Evolutionary conservation across 805 yeast species (phyloP), one percentile per base, ranked within the genome.

Genomic region (Candida fluviatilis): DNA sequence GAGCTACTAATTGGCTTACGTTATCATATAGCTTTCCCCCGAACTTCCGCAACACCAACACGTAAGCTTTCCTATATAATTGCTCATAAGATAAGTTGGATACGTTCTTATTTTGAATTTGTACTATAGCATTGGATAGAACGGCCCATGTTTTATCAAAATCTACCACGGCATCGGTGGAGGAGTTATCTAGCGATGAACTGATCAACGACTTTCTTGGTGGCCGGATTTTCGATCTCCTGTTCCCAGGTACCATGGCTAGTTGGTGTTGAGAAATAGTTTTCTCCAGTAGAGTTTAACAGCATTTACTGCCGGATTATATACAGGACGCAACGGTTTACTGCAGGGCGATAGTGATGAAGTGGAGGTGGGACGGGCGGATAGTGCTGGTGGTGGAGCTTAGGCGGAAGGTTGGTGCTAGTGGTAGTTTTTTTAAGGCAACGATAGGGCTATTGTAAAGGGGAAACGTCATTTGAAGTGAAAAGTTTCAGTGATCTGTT

Each of bases 61-160:
- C 77, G 55, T 89, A 89, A 0, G 95, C 85, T 18, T 80, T 78
- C 37, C 95, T 65, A 57, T 90, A 90, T 0, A 89, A 68, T 47
- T 82, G 86, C 51, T 89, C 96, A 54, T 86, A 89, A 1, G 93
- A 84, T 18, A 89, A 64, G 40, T 75, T 73, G 3, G 85, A 76
- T 5, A 89, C 89, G 51, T 84, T 78, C 49, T 84, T 80, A 30
- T 71, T 68, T 51, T 80, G 84, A 39, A 90, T 89, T 49, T 82
- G 84, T 12, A 54, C 60, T 25, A 89, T 81, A 15, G 96, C 95
- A 27, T 72, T 66, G 5, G 82, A 60, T 15, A 89, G 63, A 0
- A 76, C 65, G 1, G 53, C 51, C 95, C 96, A 88, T 0, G 84
- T 69, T 36, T 75, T 71, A 13, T 78, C 82, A 45, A 81, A 83